A percentile compares a stretch with the other conserved stretches of the same genome.
Conservation (phyloP, 306 rosid species). For the Vigna angularis region DNA sequence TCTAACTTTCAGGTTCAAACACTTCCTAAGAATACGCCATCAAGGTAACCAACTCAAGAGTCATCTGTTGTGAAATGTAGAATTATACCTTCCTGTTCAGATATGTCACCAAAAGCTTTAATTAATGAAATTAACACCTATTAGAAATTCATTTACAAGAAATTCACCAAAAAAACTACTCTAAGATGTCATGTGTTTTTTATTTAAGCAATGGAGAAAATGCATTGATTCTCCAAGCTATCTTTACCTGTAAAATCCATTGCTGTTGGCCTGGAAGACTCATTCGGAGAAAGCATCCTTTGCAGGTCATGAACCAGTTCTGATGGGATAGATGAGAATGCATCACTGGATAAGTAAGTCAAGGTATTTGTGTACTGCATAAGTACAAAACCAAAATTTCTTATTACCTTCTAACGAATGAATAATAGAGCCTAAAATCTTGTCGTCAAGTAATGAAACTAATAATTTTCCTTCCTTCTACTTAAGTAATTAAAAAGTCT, state of each 20-base stretch:
- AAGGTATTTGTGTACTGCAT: constrained; percentile 93
- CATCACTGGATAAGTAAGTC: constrained; percentile 90
- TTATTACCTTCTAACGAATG: constrained; percentile 38
- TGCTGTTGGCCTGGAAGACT: constrained; percentile 84
- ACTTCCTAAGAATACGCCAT: background rate
- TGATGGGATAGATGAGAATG: constrained; percentile 82
- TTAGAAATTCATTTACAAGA: background rate
- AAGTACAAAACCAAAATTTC: constrained; percentile 46
- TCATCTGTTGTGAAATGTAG: constrained; percentile 15
- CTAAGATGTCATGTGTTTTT: constrained; percentile 19
- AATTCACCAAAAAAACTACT: constrained; percentile 21
- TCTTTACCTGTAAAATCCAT: constrained; percentile 86
- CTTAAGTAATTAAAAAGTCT: constrained; percentile 11
- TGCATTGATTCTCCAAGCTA: constrained; percentile 18
- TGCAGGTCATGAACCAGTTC: constrained; percentile 92
- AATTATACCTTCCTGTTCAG: background rate
- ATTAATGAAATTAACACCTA: background rate
- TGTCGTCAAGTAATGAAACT: constrained; percentile 2
- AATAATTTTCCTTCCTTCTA: background rate
- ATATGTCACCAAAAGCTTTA: constrained; percentile 5
- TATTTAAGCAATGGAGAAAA: constrained; percentile 35
- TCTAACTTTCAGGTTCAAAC: background rate
- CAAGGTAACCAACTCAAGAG: constrained; percentile 7
- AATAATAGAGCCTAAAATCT: constrained; percentile 22
- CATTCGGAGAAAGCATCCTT: constrained; percentile 92